These are phyloP conservation scores for Calonectria naviculata DNA, from an alignment of 2,329 filamentous ascomycete genomes.

Conservation along the genomic window DNA sequence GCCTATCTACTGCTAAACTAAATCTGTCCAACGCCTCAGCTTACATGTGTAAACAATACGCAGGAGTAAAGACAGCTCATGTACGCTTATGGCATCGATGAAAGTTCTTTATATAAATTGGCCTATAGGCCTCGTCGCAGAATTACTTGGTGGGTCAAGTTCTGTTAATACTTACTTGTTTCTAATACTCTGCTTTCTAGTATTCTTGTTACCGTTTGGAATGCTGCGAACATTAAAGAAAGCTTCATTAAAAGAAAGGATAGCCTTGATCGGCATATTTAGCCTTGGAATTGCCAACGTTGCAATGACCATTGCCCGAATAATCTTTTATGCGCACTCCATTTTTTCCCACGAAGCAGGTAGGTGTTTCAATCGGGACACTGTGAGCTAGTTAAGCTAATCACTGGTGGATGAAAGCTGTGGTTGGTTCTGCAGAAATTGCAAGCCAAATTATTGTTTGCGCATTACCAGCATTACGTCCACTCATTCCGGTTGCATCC, in stretches of 20 bases:
- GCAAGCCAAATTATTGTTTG: slow-evolving; percentile 3
- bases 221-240: not conserved
- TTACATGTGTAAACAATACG: not conserved
- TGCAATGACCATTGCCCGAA: not conserved
- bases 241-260: not conserved
- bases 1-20: not conserved
- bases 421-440: not conserved
- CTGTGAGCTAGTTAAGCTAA: too few species aligned
- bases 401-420: not conserved
- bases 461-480: not conserved
- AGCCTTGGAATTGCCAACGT: not conserved
- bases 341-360: not conserved
- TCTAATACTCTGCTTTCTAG: not conserved
- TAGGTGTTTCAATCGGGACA: not conserved
- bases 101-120: not conserved
- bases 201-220: not conserved
- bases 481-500: not conserved
- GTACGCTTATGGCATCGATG: not conserved
- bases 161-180: not conserved
- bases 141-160: slow-evolving; percentile 2
- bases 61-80: too few species aligned
- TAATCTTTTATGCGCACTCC: not conserved
- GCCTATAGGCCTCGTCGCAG: not conserved
- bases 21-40: not conserved
- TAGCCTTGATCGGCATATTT: not conserved